These are phyloP conservation scores for Herpetospermum pedunculosum DNA, from an alignment of 306 rosid species.

Conservation along the genomic window DNA sequence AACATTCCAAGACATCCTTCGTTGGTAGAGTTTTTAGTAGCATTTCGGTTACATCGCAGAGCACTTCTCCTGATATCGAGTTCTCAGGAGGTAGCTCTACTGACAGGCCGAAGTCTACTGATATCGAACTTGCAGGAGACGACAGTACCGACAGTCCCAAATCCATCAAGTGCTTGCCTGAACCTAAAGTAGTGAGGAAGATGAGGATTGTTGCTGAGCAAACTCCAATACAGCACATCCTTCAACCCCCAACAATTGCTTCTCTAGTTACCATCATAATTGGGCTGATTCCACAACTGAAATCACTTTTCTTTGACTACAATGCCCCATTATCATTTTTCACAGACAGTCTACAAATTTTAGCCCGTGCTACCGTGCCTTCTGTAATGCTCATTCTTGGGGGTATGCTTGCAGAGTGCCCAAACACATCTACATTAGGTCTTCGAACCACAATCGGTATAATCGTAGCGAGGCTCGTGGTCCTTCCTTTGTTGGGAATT, in stretches of 20 bases:
- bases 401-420: conserved; percentile 92
- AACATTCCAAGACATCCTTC: conserved; percentile 66
- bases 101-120: conserved; percentile 33
- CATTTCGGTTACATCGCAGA: conserved; percentile 36
- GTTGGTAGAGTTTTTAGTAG: conserved; percentile 52
- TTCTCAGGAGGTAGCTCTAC: conserved; percentile 14
- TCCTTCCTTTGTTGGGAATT: conserved; percentile 78
- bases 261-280: conserved; percentile 68
- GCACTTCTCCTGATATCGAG: conserved; percentile 40
- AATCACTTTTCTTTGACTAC: conserved; percentile 49
- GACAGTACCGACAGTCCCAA: conserved; percentile 34
- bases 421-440: conserved; percentile 63
- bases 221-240: conserved; percentile 67
- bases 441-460: conserved; percentile 61
- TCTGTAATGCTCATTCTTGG: conserved; percentile 86
- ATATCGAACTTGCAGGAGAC: conserved; percentile 31
- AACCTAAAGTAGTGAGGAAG: conserved; percentile 68
- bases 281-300: conserved; percentile 61
- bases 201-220: conserved; percentile 69
- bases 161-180: conserved; percentile 69
- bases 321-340: conserved; percentile 59
- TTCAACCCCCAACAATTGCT: conserved; percentile 86
- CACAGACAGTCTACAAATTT: conserved; percentile 61
- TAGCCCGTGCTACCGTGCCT: conserved; percentile 74
- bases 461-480: conserved; percentile 56